Base-by-base conservation (phyloP, 2,329 filamentous ascomycete genomes). In the Sarocladium oryzae region DNA sequence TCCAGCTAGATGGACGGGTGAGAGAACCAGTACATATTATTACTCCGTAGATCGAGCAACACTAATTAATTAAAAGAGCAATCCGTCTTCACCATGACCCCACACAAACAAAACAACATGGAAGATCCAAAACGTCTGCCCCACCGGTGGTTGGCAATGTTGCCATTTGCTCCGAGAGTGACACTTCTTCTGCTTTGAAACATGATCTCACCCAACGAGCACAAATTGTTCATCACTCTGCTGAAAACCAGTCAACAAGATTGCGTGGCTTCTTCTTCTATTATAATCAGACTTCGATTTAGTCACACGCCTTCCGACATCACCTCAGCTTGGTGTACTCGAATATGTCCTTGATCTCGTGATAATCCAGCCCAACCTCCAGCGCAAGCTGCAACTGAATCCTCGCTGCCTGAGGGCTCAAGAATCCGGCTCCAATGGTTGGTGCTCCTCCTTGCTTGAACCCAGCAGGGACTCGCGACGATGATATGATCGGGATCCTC, bases 401-500 rank as follows among this genome's bases (percentile, higher is more conserved):
- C 40, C 77, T 70, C 28, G 75, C 71, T 62, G 81, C 80, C 56
- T 76, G 72, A 3, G 79, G 78, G 56, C 80, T 80, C 41, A 79
- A 68, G 53, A 75, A 78, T 0, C 77, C 77, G 41, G 71, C 72
- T 1, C 73, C 72, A 18, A 65, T 63, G 46, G 60, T 61, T 43
- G 74, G 70, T 36, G 63, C 66, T 71, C 71, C n/a, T 78, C 76
- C 54, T 74, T 77, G 0, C 78, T 78, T 49, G 75, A 76, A 54
- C 70, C 67, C 18, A 72, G 71, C 33, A 32, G 43, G 43, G 13
- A 48, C 43, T 10, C 78, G 61, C 40, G 74, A 73, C 51, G 74
- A 78, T 18, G 73, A 70, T 1, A 82, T 70, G 15, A 81, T 70
- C 4, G 76, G 72, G 11, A 64, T 51, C 1, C 73, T 73, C 8